Evolutionary conservation across 2,329 filamentous ascomycete species (phyloP).

Genomic region (Coniella vitis): DNA sequence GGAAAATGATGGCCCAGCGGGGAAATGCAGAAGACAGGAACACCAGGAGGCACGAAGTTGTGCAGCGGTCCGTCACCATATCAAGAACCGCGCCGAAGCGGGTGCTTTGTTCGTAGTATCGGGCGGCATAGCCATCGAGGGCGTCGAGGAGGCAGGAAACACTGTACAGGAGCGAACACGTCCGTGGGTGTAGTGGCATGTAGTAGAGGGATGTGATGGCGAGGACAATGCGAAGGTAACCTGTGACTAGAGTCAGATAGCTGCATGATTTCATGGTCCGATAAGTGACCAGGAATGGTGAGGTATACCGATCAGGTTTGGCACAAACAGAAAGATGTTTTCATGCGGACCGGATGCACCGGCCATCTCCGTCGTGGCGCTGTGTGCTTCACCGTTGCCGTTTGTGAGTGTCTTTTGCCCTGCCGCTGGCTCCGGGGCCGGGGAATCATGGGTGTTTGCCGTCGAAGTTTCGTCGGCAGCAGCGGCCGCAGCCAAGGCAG

Average conservation of each 20-base stretch:
- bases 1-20: slow-evolving; percentile 89
- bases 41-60: slow-evolving; percentile 87
- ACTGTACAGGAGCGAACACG: slow-evolving; percentile 85
- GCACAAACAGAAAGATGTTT: slow-evolving; percentile 77
- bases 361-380: slow-evolving; percentile 25
- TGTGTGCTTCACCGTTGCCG: slow-evolving; percentile 38
- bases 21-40: slow-evolving; percentile 94
- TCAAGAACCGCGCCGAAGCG: slow-evolving; percentile 94
- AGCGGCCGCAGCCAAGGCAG: slow-evolving; percentile 16
- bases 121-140: slow-evolving; percentile 88
- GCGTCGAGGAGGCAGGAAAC: slow-evolving; percentile 93
- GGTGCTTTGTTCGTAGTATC: slow-evolving; percentile 82
- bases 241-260: slow-evolving; percentile 34
- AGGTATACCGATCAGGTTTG: slow-evolving; percentile 69
- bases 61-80: slow-evolving; percentile 98
- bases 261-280: neutral
- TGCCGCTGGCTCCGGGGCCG: slow-evolving; percentile 21
- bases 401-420: slow-evolving; percentile 29
- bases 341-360: slow-evolving; percentile 40
- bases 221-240: slow-evolving; percentile 70
- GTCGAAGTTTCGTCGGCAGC: slow-evolving; percentile 18
- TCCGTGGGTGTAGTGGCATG: slow-evolving; percentile 97
- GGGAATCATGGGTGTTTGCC: slow-evolving; percentile 11
- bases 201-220: slow-evolving; percentile 93
- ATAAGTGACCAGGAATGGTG: no score